A percentile compares a stretch with the other conserved stretches of the same genome.
Conservation (phyloP, 148 eudicot species). For the Nepenthes mirabilis region DNA sequence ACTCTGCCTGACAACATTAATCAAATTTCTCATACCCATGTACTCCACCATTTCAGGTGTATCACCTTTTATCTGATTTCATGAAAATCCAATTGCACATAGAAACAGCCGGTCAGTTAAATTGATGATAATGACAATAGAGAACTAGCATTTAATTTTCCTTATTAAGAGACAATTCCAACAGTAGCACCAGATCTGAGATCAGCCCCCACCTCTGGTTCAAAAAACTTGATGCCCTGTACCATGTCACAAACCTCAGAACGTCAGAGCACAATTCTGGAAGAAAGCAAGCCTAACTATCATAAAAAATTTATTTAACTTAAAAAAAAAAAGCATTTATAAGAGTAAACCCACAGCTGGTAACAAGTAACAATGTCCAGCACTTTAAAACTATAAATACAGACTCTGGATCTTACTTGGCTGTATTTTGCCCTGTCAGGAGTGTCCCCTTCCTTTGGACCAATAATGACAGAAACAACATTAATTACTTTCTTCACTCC, state of each 20-base stretch:
- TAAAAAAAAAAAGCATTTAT: not conserved
- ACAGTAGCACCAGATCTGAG: conserved; percentile 5
- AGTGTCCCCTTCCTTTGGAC: conserved; percentile 98
- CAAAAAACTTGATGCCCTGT: conserved; percentile 98
- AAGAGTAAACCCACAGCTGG: too few relatives aligned
- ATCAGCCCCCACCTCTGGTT: conserved; percentile 80
- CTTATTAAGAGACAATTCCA: not conserved
- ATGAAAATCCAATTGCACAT: conserved; percentile 9
- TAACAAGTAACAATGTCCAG: too few relatives aligned
- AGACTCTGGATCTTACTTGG: conserved; percentile 36
- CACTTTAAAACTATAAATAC: not conserved
- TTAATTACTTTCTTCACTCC: conserved; percentile 83
- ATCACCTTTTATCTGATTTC: conserved; percentile 83
- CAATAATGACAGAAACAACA: conserved; percentile 89
- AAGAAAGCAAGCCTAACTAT: not conserved
- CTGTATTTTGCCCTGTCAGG: conserved; percentile 93
- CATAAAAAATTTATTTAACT: not conserved
- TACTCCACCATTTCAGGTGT: conserved; percentile 94
- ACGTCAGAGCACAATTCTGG: conserved; percentile 2
- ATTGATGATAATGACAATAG: too few relatives aligned
- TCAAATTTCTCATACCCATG: conserved; percentile 80
- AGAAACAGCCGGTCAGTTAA: not conserved
- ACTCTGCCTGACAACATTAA: conserved; percentile 52
- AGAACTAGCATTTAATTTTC: too few relatives aligned
- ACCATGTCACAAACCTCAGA: conserved; percentile 13